Conservation (phyloP, 1,284 basidiomycete genomes). For the Golubevia sp. region DNA sequence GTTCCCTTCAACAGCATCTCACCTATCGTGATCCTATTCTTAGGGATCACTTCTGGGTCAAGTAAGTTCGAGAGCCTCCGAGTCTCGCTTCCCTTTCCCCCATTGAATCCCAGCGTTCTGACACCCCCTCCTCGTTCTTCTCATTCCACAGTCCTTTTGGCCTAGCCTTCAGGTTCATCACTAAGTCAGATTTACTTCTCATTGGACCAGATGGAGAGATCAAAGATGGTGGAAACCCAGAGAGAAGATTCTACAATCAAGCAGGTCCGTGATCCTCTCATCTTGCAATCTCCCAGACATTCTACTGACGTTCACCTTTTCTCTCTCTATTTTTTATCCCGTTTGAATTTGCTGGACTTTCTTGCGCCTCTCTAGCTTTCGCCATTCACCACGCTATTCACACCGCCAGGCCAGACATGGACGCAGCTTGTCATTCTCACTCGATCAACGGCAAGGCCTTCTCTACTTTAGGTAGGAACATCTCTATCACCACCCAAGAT, state of each 20-base stretch:
- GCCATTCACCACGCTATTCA: constrained; percentile 51
- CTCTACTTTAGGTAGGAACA: constrained; percentile 38
- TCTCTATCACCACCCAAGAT: constrained; percentile 62
- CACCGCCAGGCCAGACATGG: constrained; percentile 53
- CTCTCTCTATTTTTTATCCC: too few relatives aligned
- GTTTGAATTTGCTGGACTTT: too few relatives aligned
- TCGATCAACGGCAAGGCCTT: constrained; percentile 41
- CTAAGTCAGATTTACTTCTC: constrained; percentile 34
- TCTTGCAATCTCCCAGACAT: too few relatives aligned
- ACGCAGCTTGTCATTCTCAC: constrained; percentile 60
- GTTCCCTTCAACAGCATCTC: constrained; percentile 68
- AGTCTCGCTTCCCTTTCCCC: not conserved
- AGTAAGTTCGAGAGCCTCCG: not conserved
- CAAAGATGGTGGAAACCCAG: constrained; percentile 35
- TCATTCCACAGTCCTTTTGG: constrained; percentile 34
- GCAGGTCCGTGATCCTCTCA: constrained; percentile 51
- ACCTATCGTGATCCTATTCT: constrained; percentile 69
- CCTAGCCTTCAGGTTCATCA: constrained; percentile 34
- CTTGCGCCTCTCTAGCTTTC: constrained; percentile 17
- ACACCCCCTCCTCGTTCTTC: too few relatives aligned
- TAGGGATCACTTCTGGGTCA: constrained; percentile 68
- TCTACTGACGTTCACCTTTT: not conserved
- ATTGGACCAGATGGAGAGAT: constrained; percentile 38
- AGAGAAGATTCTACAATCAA: constrained; percentile 48
- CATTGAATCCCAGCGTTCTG: not conserved